Conservation (phyloP, 331 rosid species). For the Pyracantha coccinea region DNA sequence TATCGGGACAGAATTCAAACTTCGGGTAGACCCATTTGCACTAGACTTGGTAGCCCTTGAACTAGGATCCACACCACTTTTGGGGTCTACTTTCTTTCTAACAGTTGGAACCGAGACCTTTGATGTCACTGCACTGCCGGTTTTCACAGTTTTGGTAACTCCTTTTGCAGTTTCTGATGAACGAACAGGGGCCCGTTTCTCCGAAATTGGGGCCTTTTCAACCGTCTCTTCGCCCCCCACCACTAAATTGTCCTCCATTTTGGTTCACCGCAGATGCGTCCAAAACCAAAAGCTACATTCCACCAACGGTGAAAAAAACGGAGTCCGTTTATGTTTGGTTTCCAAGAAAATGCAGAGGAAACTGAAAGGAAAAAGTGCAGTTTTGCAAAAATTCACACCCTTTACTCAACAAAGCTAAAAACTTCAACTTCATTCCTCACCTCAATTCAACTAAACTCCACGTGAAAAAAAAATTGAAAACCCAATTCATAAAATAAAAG, state of each 20-base stretch:
- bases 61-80: conserved; percentile 28
- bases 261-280: conserved; percentile 5
- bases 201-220: conserved; percentile 24
- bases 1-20: conserved; percentile 38
- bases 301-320: not conserved
- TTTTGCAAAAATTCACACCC: no score
- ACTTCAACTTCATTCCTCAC: not conserved
- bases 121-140: conserved; percentile 19
- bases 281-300: conserved; percentile 12
- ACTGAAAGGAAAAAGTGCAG: not conserved
- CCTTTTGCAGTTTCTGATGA: conserved; percentile 26
- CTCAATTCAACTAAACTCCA: conserved; percentile 8
- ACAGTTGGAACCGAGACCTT: conserved; percentile 21
- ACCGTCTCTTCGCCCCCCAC: conserved; percentile 26
- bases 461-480: not conserved
- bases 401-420: not conserved
- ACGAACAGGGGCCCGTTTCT: conserved; percentile 14
- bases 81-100: conserved; percentile 44
- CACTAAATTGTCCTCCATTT: conserved; percentile 57
- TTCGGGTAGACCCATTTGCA: conserved; percentile 31
- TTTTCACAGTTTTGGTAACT: conserved; percentile 30
- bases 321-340: not conserved
- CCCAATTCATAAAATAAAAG: not conserved
- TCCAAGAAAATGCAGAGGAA: not conserved
- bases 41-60: conserved; percentile 33